Evolutionary conservation across 2,329 filamentous ascomycete species (phyloP), one percentile per base, ranked within the genome.

Genomic region (Spiromastix sp.): DNA sequence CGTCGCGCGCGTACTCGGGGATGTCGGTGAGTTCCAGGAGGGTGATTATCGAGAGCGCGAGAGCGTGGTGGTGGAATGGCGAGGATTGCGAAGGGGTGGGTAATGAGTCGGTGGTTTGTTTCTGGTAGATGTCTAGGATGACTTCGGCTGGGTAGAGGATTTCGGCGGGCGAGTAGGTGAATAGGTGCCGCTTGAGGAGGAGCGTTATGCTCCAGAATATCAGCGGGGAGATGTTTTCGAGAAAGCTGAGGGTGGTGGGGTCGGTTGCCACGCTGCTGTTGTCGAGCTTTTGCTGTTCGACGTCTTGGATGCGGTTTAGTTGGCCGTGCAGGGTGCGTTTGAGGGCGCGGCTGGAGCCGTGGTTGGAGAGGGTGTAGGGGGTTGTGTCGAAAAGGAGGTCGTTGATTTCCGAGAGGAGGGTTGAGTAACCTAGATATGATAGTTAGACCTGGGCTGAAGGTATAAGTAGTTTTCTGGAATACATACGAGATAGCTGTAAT

Each of bases 201-300:
- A 64, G 45, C 10, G 57, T 55, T 8, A 61, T 46, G 11, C 55
- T 61, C 61, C 61, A 64, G 44, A 61, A 63, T 10, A 63, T 48
- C 20, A 63, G 59, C 18, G 52, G 48, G 26, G 60, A 60, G 9
- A 64, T 43, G 26, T 54, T 58, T 30, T 62, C 55, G 10, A 56
- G 44, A 21, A 57, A 56, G 26, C 43, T 40, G 7, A 49, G 46
- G 26, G 47, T 43, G 17, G 44, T 34, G 5, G 44, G 43, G 32
- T 50, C 48, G 30, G 54, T 52, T 8, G 45, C 36, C n/a, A n/a
- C n/a, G n/a, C n/a, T n/a, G 18, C 45, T 40, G 18, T 52, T 52
- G 12, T 50, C 39, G 5, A 50, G 44, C 20, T 48, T 54, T 10
- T 58, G 43, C 32, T 56, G 54, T 30, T 61, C 52, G 35, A 61